These are phyloP conservation scores for Psilocybe cyanescens DNA, from an alignment of 768 basidiomycete species.

Conservation along the genomic window DNA sequence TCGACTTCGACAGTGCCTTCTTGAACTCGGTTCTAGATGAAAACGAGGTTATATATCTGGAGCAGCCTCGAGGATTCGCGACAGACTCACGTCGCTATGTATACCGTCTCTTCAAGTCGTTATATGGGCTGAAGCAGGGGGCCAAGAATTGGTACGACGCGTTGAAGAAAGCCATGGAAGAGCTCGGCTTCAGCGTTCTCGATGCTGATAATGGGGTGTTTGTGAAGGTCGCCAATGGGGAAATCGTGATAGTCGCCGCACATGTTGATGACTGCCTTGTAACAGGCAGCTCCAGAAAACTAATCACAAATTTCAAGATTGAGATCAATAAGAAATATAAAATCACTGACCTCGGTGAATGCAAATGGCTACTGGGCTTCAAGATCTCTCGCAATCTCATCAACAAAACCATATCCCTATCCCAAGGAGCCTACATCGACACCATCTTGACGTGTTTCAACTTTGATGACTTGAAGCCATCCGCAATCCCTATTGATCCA, in stretches of 20 bases:
- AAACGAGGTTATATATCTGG: constrained; percentile 17
- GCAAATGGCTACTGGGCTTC: too few relatives aligned
- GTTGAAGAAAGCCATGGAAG: constrained; percentile 14
- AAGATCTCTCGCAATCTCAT: too few relatives aligned
- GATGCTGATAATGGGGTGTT: constrained; percentile 31
- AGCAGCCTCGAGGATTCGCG: constrained; percentile 11
- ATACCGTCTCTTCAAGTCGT: constrained; percentile 25
- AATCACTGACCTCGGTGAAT: too few relatives aligned
- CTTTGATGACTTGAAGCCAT: constrained; percentile 24
- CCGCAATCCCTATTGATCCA: constrained; percentile 18
- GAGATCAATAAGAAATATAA: constrained; percentile 17
- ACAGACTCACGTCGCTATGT: constrained; percentile 12
- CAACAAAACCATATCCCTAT: too few relatives aligned
- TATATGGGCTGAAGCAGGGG: constrained; percentile 33
- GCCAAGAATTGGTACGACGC: constrained; percentile 27
- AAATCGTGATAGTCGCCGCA: constrained; percentile 20
- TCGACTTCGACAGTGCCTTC: constrained; percentile 15
- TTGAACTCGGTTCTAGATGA: constrained; percentile 8
- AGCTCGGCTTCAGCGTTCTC: constrained; percentile 21
- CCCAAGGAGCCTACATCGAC: too few relatives aligned
- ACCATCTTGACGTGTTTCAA: constrained; percentile 20
- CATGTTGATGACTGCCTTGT: constrained; percentile 25
- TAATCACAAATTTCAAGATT: constrained; percentile 27
- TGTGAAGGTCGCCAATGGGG: constrained; percentile 12
- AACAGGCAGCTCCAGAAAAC: constrained; percentile 15